Evolutionary conservation across 495 filamentous ascomycete species (phyloP), one percentile per base, ranked within the genome.

Genomic region (Chaetomium fimeti): DNA sequence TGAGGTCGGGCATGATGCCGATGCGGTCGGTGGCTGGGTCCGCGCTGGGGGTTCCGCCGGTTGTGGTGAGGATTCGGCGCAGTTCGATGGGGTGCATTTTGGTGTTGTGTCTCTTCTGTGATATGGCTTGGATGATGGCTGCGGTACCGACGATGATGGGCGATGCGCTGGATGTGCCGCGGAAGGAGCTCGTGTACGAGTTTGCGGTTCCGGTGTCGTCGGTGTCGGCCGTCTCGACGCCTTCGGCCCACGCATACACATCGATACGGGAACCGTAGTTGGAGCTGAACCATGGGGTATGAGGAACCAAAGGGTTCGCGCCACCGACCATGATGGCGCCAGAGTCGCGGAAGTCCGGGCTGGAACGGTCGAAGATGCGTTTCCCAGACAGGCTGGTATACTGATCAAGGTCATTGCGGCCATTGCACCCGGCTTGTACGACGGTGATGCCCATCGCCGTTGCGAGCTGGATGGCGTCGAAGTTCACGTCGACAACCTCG

Each of bases 241-340:
- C 61, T 24, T 66, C 60, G 5, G 48, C 63, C 68, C 68, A 70
- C 0, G 49, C 58, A 27, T 68, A 64, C 1, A 68, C 63, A 47
- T 70, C 68, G 1, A 70, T 61, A 0, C 68, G 68, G 2, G 47
- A 58, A 5, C 68, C 68, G 51, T 65, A 59, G 57, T 66, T 70
- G 40, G 66, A 66, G 7, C 51, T 51, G 2, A 49, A 58, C 28
- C 61, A 28, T 2, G 66, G 56, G 12, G 38, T 52, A 24, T 67
- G 68, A 4, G 57, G 40, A 16, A 32, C 40, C 16, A 3, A 8
- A 6, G 40, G 15, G 25, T 22, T 27, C 56, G 66, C 13, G 53
- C 54, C 28, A 29, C 22, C 12, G 43, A 63, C 47, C 55, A 70
- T 61, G 49, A 70, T 45, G 13, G 68, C 66, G 25, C 68, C 68